Evolutionary conservation across 352 stramenopile genomes (phyloP).

Genomic region (Blastocystis sp.): DNA sequence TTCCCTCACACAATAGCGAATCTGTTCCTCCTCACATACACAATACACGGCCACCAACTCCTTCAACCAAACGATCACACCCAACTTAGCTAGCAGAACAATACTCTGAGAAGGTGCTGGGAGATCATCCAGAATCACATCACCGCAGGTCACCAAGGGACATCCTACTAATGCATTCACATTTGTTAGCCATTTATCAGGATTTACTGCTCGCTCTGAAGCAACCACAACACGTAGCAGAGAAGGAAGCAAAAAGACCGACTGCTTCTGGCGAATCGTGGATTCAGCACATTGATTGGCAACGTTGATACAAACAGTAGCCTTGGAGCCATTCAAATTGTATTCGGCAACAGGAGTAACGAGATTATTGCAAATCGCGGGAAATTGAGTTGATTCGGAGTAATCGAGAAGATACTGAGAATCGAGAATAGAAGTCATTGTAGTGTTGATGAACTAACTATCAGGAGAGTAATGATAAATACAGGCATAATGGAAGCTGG

Average conservation of each 20-base stretch:
- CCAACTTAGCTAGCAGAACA: neutral
- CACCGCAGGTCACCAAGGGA: neutral
- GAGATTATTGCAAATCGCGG: neutral
- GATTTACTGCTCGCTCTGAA: neutral
- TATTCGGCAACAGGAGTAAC: neutral
- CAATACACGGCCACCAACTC: neutral
- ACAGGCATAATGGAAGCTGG: neutral
- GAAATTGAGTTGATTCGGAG: neutral
- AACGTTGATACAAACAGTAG: neutral
- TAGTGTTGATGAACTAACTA: neutral
- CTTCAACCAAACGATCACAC: neutral
- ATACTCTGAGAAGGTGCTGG: neutral
- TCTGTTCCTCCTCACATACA: neutral
- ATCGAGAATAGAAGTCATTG: neutral
- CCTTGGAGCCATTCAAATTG: neutral
- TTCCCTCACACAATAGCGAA: neutral
- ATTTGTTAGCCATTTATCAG: neutral
- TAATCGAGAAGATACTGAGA: neutral
- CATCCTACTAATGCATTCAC: slow-evolving; percentile 35
- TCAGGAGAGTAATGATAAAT: neutral
- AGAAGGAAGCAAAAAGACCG: slow-evolving; percentile 11
- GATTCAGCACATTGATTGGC: neutral
- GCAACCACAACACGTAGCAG: slow-evolving; percentile 5
- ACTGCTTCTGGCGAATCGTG: neutral
- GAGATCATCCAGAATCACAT: slow-evolving; percentile 1